Base-by-base conservation (phyloP, 129 eudicot species). In the Flaveria sonorensis region DNA sequence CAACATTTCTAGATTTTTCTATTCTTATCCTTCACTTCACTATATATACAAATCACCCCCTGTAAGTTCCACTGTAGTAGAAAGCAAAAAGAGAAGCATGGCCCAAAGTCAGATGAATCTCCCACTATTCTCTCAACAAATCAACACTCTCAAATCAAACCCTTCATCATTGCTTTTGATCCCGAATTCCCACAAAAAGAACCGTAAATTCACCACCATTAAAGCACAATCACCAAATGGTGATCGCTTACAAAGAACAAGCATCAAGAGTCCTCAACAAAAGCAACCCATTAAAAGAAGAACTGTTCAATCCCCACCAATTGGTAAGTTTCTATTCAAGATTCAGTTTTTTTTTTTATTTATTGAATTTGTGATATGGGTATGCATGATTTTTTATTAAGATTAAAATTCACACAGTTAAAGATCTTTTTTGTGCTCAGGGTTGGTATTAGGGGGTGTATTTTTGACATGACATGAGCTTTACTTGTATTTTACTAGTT, bases 211-310 rank as follows among this genome's bases (percentile, higher is more conserved):
- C 24, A 72, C 19, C 18, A 43, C 36, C 7, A 63, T 92, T 47
- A 82, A 77, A 73, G 78, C 92, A 68, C 78, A 56, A 70, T 86
- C 83, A 52, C 77, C 71, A 56, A 85, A 83, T 74, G 83, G 92
- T 67, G 91, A 92, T 74, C 87, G 81, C 7, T 83, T 89, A 83
- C 93, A 92, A 32, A 89, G 81, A 51, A 10, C 78, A 56, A 69
- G 66, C 43, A 78, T 63, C 80, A 88, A 81, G 60, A 72, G 39
- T 24, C 89, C 69, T 12, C 85, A 75, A 52, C 81, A 77, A 6
- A 83, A 77, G 72, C 92, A 86, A 73, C 79, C 85, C 74, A 72
- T 72, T 30, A 84, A 82, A 64, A 86, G 57, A 74, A 86, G 87
- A 79, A 30, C 75, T 56, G 36, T 80, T 40, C 89, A 81, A 57